These are phyloP conservation scores for Aspergillus proliferans DNA, from an alignment of 2,329 filamentous ascomycete species.

Conservation along the genomic window DNA sequence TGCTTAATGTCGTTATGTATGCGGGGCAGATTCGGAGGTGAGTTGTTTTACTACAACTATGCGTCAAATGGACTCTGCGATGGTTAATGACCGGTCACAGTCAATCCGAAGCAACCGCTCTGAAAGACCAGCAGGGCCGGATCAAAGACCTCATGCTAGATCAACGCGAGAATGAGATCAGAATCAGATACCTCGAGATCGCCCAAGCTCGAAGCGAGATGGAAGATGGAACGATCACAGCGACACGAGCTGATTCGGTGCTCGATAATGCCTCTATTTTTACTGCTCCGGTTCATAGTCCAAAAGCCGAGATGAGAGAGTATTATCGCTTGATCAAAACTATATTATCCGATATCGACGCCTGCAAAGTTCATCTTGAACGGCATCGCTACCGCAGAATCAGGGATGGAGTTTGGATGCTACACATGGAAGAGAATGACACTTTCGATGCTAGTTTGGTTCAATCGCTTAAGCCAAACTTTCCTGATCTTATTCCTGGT, in stretches of 20 bases:
- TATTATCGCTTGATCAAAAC: background rate
- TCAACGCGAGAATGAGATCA: background rate
- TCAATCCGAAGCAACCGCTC: background rate
- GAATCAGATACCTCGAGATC: too few relatives aligned
- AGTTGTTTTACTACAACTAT: background rate
- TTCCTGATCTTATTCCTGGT: background rate
- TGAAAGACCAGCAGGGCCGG: background rate
- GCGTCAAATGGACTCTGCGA: background rate
- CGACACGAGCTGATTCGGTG: too few relatives aligned
- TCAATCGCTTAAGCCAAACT: background rate
- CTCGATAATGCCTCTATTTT: too few relatives aligned
- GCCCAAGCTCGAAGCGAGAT: too few relatives aligned
- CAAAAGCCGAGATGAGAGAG: background rate
- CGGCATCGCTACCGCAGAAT: background rate
- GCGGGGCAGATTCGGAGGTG: conserved; percentile 17
- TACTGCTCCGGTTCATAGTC: too few relatives aligned
- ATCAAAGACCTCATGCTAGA: conserved; percentile 1
- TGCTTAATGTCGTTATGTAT: conserved; percentile 28
- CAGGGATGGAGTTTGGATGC: background rate
- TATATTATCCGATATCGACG: background rate
- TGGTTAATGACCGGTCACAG: background rate
- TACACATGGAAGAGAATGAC: background rate
- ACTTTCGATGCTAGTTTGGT: background rate
- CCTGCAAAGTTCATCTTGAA: background rate
- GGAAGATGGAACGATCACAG: too few relatives aligned